A percentile compares a stretch with the other conserved stretches of the same genome.
Evolutionary conservation across 2,329 filamentous ascomycete species (phyloP).

Genomic region (Mycogone perniciosa): DNA sequence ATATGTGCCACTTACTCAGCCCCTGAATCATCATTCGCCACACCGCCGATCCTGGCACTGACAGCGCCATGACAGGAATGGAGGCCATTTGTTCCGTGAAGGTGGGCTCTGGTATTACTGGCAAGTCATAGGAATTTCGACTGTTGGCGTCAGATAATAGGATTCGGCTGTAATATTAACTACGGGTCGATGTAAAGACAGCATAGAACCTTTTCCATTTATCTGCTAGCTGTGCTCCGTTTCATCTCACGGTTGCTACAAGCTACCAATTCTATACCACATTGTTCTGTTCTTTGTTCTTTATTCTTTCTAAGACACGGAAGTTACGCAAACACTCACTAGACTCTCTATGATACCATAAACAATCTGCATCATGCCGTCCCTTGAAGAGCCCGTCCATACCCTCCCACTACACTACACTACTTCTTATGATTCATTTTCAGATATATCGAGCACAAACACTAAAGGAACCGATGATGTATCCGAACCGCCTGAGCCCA

Average conservation of each 20-base stretch:
- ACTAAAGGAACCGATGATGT: not conserved
- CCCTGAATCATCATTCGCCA: too few species aligned
- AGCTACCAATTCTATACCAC: not conserved
- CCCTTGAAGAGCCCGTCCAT: not conserved
- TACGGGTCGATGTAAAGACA: too few species aligned
- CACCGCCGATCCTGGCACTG: too few species aligned
- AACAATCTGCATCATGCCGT: not conserved
- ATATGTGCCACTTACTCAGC: too few species aligned
- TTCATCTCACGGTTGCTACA: not conserved
- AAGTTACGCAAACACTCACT: not conserved
- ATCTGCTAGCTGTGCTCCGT: not conserved
- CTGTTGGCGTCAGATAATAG: too few species aligned
- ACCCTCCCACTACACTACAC: not conserved
- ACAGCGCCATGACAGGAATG: too few species aligned
- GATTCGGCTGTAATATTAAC: too few species aligned
- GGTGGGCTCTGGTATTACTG: too few species aligned
- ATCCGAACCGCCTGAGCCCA: conserved; percentile 17
- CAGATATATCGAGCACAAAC: too few species aligned
- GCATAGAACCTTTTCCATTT: not conserved
- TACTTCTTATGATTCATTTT: too few species aligned
- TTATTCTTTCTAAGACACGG: not conserved
- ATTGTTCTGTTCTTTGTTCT: not conserved
- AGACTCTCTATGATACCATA: not conserved
- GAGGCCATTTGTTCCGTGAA: too few species aligned
- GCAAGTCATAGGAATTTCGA: too few species aligned